Base-by-base conservation (phyloP, 495 filamentous ascomycete species). In the Penicillium canescens region DNA sequence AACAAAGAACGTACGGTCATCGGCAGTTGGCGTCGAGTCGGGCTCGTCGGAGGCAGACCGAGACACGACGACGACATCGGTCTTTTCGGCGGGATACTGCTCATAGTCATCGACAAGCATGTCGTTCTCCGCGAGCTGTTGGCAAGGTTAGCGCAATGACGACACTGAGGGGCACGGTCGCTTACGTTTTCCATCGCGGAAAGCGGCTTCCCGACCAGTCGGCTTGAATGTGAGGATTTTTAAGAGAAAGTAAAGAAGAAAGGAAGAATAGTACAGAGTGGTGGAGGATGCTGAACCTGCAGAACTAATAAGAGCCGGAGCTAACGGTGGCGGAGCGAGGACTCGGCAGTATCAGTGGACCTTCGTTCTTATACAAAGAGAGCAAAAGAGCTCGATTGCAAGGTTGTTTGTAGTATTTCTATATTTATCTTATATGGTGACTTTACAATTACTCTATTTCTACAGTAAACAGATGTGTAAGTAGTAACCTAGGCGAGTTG, bases 41-140 rank as follows among this genome's bases (percentile, higher is more conserved):
- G 77, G 68, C 57, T 84, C 82, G 37, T 76, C 69, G 33, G 74
- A 78, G 49, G 78, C 83, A 24, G 82, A 87, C 46, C 89, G 86
- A 58, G 83, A 86, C 71, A 97, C 95, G 69, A 90, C 88, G 54
- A 89, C 86, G 60, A 92, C 86, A 68, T 92, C 86, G 50, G 90
- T 86, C 66, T 88, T 86, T 68, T 96, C 94, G 73, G 85, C 82
- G 55, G 84, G 77, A 66, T 86, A 85, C 65, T 84, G 82, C 55
- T 87, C 85, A 53, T 86, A 86, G 20, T 85, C 76, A 61, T 91
- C 88, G 57, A 91, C 76, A 62, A 86, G 76, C 87, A 90, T 87
- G 56, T 87, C 80, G 69, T 66, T 73, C 60, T 78, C 74, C 60
- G 69, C 56, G 60, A 72, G 69, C 76, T 78, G 38, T 38, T 16